phyloP scores from a whole-genome alignment of 495 filamentous ascomycete species.

The Terfezia claveryi region DNA sequence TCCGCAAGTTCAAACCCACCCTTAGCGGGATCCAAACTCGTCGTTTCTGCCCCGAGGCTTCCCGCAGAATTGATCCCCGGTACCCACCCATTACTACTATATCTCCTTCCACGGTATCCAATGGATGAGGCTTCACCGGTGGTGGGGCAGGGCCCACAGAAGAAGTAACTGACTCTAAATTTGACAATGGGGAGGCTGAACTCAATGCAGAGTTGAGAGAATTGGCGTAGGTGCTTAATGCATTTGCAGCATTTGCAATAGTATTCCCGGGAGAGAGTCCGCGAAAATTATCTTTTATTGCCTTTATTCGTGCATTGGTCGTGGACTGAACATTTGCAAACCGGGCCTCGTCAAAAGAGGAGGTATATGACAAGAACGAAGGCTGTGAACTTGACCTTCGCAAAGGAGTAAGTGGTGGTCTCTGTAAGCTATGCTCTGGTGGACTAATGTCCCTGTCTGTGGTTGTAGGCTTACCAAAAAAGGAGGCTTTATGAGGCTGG shows the following conservation, averaged over 20 bases:
- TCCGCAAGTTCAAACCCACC: conserved; percentile 75
- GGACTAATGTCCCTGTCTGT: not conserved
- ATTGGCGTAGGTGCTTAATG: conserved; percentile 24
- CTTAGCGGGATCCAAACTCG: conserved; percentile 89
- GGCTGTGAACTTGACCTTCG: conserved; percentile 1
- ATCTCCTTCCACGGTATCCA: conserved; percentile 57
- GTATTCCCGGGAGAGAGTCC: conserved; percentile 52
- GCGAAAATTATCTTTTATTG: conserved; percentile 63
- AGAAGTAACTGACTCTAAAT: conserved; percentile 2
- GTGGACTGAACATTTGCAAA: conserved; percentile 59
- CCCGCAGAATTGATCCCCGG: conserved; percentile 64
- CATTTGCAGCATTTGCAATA: conserved; percentile 41
- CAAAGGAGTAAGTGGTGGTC: too few species aligned
- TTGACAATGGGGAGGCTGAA: conserved; percentile 1
- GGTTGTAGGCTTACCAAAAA: not conserved
- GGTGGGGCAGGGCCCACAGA: conserved; percentile 3
- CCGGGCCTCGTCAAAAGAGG: conserved; percentile 71
- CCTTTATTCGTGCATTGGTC: conserved; percentile 69
- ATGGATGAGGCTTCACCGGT: conserved; percentile 24
- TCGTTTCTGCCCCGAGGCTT: conserved; percentile 57
- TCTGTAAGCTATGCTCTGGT: not conserved
- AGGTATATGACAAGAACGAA: conserved; percentile 42
- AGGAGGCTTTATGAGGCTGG: not conserved
- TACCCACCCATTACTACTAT: conserved; percentile 82
- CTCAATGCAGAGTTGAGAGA: conserved; percentile 9